These are phyloP conservation scores for Mucor saturninus DNA, from an alignment of 371 early-diverging fungal genomes.

Conservation along the genomic window DNA sequence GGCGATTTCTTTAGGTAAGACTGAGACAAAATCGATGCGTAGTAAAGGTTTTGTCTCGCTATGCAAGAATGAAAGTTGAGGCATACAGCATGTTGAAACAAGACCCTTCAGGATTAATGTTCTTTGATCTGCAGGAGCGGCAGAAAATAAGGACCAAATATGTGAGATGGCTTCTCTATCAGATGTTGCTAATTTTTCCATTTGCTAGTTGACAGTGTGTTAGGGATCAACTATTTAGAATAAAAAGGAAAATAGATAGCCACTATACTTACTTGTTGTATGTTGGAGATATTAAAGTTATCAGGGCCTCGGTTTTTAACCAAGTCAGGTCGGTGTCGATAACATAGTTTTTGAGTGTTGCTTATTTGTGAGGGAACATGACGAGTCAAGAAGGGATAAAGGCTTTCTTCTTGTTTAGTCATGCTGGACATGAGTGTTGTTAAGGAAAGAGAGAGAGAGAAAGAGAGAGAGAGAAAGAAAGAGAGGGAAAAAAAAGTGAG, in stretches of 20 bases:
- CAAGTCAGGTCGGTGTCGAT: slow-evolving; percentile 41
- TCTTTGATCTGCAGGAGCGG: slow-evolving; percentile 63
- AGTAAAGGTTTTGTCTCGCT: slow-evolving; percentile 70
- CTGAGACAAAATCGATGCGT: slow-evolving; percentile 81
- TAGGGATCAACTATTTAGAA: not conserved
- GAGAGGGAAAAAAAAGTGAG: not conserved
- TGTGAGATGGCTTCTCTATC: slow-evolving; percentile 60
- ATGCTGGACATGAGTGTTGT: not conserved
- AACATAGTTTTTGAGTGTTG: slow-evolving; percentile 35
- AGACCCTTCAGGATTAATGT: slow-evolving; percentile 71
- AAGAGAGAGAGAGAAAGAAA: not conserved
- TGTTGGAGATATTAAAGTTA: slow-evolving; percentile 22
- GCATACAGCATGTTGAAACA: slow-evolving; percentile 76
- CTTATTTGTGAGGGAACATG: slow-evolving; percentile 45
- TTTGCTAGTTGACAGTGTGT: slow-evolving; percentile 32
- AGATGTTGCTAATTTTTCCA: slow-evolving; percentile 46
- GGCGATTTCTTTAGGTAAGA: slow-evolving; percentile 81
- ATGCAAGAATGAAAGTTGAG: slow-evolving; percentile 79
- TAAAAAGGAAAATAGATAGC: not conserved
- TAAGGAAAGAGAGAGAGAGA: slow-evolving; percentile 4
- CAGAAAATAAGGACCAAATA: slow-evolving; percentile 67
- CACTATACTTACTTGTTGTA: slow-evolving; percentile 24
- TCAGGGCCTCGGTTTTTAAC: slow-evolving; percentile 33
- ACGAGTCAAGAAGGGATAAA: slow-evolving; percentile 39
- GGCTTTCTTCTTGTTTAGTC: slow-evolving; percentile 7